Evolutionary conservation across 2,329 filamentous ascomycete genomes (phyloP).

Genomic region (Daldinia sp.): DNA sequence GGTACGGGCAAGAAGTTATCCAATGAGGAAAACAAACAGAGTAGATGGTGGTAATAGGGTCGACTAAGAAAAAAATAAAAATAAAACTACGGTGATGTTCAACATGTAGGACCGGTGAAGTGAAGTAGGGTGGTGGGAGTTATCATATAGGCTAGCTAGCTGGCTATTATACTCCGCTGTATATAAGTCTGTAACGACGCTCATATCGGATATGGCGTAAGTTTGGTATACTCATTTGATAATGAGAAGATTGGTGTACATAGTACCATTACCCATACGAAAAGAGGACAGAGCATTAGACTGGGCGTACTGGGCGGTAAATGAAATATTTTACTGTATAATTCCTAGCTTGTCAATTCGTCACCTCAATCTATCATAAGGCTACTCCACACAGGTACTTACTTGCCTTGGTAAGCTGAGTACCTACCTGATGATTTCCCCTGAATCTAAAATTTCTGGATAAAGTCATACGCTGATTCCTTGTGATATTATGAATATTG

Average conservation of each 20-base stretch:
- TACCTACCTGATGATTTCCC: too few relatives aligned
- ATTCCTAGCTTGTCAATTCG: background rate
- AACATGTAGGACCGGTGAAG: background rate
- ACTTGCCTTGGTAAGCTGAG: too few relatives aligned
- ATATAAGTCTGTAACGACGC: conserved; percentile 2
- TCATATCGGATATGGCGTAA: conserved; percentile 1
- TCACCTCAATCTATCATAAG: background rate
- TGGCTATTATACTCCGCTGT: background rate
- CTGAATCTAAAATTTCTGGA: background rate
- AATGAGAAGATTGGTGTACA: conserved; percentile 45
- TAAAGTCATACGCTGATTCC: background rate
- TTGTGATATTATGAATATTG: background rate
- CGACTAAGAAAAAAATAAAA: too few relatives aligned
- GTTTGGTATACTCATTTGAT: conserved; percentile 8
- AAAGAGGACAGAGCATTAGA: conserved; percentile 56
- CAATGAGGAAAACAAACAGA: conserved; percentile 52
- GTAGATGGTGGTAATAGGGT: conserved; percentile 50
- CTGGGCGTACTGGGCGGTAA: conserved; percentile 50
- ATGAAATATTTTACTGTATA: conserved; percentile 32
- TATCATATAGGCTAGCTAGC: background rate
- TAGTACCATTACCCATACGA: conserved; percentile 54
- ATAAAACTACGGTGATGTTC: background rate
- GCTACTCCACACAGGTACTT: background rate
- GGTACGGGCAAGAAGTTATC: conserved; percentile 49
- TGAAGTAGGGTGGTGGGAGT: background rate